phyloP scores from a whole-genome alignment of 2,329 filamentous ascomycete genomes.

The Exophiala phaeomuriformis region DNA sequence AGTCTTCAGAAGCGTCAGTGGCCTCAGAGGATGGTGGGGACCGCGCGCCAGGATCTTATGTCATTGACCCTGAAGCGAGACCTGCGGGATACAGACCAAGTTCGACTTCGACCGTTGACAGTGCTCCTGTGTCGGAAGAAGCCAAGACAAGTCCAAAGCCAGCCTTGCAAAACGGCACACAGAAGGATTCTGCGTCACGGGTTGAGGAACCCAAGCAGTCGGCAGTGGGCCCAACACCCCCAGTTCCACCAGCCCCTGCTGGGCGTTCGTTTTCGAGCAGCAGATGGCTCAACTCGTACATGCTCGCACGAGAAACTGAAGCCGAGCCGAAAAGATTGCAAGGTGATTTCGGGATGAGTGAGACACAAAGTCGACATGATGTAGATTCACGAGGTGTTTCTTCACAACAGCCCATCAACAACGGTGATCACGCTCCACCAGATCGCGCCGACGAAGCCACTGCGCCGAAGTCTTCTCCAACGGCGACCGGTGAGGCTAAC shows the following conservation, averaged over 20 bases:
- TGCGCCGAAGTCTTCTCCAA: too few species aligned
- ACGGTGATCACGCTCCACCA: neutral
- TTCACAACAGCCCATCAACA: neutral
- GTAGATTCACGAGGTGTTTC: neutral
- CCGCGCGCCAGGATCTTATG: conserved; percentile 12
- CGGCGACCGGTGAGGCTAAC: neutral
- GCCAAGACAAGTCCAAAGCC: conserved; percentile 12
- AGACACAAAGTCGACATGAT: neutral
- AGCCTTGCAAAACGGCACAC: conserved; percentile 7
- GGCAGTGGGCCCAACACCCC: neutral
- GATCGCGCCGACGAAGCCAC: too few species aligned
- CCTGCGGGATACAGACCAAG: conserved; percentile 22
- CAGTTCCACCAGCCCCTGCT: conserved; percentile 1
- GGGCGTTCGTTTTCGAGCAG: conserved; percentile 3
- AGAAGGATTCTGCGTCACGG: neutral
- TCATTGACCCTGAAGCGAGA: conserved; percentile 18
- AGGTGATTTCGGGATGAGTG: conserved; percentile 16
- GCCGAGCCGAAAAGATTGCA: conserved; percentile 19
- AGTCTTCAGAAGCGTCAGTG: conserved; percentile 13
- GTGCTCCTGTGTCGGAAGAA: conserved; percentile 11
- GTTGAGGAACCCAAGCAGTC: conserved; percentile 1
- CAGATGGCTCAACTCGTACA: neutral
- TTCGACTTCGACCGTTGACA: conserved; percentile 9
- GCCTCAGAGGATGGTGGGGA: conserved; percentile 7
- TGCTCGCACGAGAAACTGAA: conserved; percentile 2